Percentiles rank a stretch among this genome's conserved stretches.
These are phyloP conservation scores for Candida tibetensis DNA, from an alignment of 805 yeast species.

Conservation along the genomic window DNA sequence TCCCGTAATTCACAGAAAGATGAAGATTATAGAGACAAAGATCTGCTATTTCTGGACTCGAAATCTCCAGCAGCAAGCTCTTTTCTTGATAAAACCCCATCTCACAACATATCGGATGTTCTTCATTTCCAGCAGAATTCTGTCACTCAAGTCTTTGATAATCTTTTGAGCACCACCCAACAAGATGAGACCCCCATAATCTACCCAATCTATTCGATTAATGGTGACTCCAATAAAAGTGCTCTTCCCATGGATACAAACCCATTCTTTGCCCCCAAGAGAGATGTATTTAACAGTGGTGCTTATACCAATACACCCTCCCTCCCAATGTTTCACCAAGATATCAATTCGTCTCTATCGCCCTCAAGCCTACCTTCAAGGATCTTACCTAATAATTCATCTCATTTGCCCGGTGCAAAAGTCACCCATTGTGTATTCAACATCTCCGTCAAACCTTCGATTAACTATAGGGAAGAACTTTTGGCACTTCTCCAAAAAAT, in stretches of 20 bases:
- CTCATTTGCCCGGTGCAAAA: background rate
- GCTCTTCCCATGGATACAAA: background rate
- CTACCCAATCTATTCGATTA: conserved; percentile 34
- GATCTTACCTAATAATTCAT: background rate
- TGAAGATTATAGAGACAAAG: background rate
- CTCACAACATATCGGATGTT: conserved; percentile 11
- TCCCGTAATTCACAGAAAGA: background rate
- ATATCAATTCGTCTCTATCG: background rate
- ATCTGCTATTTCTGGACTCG: background rate
- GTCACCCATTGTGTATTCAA: background rate
- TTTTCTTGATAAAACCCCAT: background rate
- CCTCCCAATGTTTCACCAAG: background rate
- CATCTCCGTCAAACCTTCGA: background rate
- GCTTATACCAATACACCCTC: too few species aligned
- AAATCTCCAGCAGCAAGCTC: background rate
- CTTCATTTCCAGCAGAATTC: conserved; percentile 7
- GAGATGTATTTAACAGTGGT: background rate
- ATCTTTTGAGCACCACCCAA: conserved; percentile 22
- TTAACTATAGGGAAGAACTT: conserved; percentile 1
- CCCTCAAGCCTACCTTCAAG: background rate
- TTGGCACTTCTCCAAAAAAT: background rate
- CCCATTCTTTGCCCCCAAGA: background rate
- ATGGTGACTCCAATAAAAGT: conserved; percentile 2
- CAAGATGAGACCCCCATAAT: conserved; percentile 30
- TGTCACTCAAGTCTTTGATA: conserved; percentile 30